These are phyloP conservation scores for Stentor roeselii DNA, from an alignment of 73 alveolate species.

Conservation along the genomic window DNA sequence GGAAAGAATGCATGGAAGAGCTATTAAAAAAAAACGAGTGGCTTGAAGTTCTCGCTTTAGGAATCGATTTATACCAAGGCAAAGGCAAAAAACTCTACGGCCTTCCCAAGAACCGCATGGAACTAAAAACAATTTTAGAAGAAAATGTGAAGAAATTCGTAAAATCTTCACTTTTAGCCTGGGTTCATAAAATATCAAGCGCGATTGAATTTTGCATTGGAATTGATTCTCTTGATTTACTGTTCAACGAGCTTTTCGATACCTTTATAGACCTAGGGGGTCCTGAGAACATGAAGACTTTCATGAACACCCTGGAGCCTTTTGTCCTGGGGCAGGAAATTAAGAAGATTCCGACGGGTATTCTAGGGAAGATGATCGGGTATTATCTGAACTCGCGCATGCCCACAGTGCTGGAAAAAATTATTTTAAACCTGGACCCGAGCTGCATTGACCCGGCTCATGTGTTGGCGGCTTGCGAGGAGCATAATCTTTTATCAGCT, in stretches of 20 bases:
- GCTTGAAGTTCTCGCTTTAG: slow-evolving; percentile 22
- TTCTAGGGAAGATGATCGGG: not conserved
- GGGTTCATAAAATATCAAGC: not conserved
- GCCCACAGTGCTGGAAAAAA: not conserved
- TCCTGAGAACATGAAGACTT: not conserved
- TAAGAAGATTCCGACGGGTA: not conserved
- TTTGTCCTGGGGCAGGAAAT: not conserved
- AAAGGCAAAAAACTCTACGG: not conserved
- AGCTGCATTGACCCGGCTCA: not conserved
- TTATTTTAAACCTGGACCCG: not conserved
- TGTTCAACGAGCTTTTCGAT: not conserved
- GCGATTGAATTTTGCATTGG: slow-evolving; percentile 24
- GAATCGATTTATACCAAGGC: not conserved
- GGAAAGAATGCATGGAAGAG: slow-evolving; percentile 15
- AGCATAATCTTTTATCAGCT: not conserved
- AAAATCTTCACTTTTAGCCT: not conserved
- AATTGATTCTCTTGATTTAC: not conserved
- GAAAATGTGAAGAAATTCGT: not conserved
- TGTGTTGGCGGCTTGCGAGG: slow-evolving; percentile 6
- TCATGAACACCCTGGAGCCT: slow-evolving; percentile 16
- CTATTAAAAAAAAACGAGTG: slow-evolving; percentile 1
- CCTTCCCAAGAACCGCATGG: not conserved
- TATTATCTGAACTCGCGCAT: not conserved
- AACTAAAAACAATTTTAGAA: not conserved
- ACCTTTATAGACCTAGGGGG: not conserved